Base-by-base conservation (phyloP, 2,329 filamentous ascomycete species). In the Aspergillus puulaauensis region DNA sequence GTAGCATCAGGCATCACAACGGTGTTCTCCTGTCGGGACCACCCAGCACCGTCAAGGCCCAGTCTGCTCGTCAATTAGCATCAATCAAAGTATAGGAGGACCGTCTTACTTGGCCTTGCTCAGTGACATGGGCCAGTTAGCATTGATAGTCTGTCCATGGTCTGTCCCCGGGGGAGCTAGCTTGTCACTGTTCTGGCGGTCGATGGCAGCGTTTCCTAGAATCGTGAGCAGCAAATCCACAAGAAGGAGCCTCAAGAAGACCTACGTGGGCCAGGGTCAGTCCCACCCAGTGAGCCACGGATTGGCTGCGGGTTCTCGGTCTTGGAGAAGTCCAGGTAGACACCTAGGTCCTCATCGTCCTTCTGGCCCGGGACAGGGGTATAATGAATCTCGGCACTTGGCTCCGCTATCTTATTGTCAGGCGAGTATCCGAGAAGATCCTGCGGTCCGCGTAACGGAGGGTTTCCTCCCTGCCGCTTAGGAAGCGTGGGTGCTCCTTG, bases 121-220 rank as follows among this genome's bases (percentile, higher is more conserved):
- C 15, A 85, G 70, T 15, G 70, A 82, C 61, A 86, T 72, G 0
- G 82, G 81, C 83, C 84, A 86, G 70, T 63, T 78, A 61, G 58
- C 83, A 79, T 59, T 74, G 64, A 74, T 73, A 0, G 72, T 74
- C 47, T 67, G 56, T 0, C 72, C 72, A 33, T 66, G 53, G 62
- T 86, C 84, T 1, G 82, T 83, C 0, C 75, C 78, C 0, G 83
- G 84, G 0, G 83, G 81, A 1, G 82, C 82, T 40, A 78, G 79
- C 15, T 80, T 70, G 61, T 86, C 83, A 6, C 82, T 80, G 61
- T 85, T 84, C 19, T 82, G 71, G 60, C 75, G 80, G 64, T 85
- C 80, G 51, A 85, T 81, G 40, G 73, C 73, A 45, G 76, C 76
- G 2, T 79, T 81, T 19, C 72, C 75, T 76, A 35, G 11, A n/a